Percentiles rank a stretch among this genome's conserved stretches.
Conservation (phyloP, 2,329 filamentous ascomycete species). For the Fusarium mexicanum region DNA sequence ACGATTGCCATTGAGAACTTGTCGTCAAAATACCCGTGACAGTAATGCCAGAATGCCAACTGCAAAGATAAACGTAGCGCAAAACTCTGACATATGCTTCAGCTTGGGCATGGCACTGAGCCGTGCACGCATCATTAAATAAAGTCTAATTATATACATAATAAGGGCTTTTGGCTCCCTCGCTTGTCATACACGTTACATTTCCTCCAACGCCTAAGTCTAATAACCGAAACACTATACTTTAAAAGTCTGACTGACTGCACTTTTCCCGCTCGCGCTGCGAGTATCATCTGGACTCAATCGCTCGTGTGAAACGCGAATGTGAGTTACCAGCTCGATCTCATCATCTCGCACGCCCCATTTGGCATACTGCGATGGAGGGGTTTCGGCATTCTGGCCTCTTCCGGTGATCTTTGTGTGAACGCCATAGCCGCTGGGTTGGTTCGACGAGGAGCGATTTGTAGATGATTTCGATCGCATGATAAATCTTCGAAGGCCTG, state of each 20-base stretch:
- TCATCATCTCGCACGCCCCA: slow-evolving; percentile 14
- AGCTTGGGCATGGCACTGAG: background rate
- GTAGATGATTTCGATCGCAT: background rate
- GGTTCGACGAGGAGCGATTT: background rate
- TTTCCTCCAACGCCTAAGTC: background rate
- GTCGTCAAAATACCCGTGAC: accelerated
- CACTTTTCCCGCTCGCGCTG: background rate
- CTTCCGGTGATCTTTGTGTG: background rate
- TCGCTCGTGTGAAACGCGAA: background rate
- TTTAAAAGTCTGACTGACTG: background rate
- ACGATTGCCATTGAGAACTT: background rate
- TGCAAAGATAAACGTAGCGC: background rate
- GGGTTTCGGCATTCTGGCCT: background rate
- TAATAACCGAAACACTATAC: background rate
- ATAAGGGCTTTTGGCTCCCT: background rate
- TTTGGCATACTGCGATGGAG: background rate
- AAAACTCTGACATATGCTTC: background rate
- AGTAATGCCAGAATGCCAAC: background rate
- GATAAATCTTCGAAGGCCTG: slow-evolving; percentile 7
- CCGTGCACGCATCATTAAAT: background rate
- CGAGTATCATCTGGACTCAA: background rate
- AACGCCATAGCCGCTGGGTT: background rate
- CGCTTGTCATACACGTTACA: background rate
- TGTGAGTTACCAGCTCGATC: slow-evolving; percentile 12
- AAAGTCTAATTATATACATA: background rate